Conservation (phyloP, 2,329 filamentous ascomycete genomes). For the Rosellinia necatrix region DNA sequence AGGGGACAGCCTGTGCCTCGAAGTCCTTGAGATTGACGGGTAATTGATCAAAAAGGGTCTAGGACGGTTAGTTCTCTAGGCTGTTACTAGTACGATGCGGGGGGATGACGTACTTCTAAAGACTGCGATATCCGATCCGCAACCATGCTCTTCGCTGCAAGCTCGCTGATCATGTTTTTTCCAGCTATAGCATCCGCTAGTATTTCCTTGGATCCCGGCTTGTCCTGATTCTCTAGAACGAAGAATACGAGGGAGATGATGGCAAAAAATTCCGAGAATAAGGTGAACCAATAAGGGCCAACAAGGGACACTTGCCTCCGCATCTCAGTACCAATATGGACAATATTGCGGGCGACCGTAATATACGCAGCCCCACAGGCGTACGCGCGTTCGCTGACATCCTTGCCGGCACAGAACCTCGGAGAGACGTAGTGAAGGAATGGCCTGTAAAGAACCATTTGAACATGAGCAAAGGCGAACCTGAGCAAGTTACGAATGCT, state of each 20-base stretch:
- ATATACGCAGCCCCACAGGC: constrained; percentile 69
- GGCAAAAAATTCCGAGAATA: constrained; percentile 83
- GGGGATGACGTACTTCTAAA: constrained; percentile 65
- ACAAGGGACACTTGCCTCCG: constrained; percentile 74
- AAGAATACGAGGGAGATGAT: constrained; percentile 81
- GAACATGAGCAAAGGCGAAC: constrained; percentile 81
- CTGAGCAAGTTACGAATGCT: constrained; percentile 75
- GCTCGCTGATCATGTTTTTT: constrained; percentile 76
- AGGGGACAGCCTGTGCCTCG: constrained; percentile 46
- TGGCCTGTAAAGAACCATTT: constrained; percentile 80
- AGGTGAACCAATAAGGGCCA: constrained; percentile 84
- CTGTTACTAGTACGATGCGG: constrained; percentile 6
- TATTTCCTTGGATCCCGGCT: constrained; percentile 75
- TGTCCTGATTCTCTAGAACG: constrained; percentile 78
- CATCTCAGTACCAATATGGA: constrained; percentile 80
- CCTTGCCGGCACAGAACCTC: constrained; percentile 57
- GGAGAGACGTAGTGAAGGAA: constrained; percentile 84
- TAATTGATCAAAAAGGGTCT: constrained; percentile 84
- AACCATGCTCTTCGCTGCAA: constrained; percentile 84
- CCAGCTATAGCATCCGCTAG: constrained; percentile 84
- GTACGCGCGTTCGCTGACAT: constrained; percentile 77
- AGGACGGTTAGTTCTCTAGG: constrained; percentile 29
- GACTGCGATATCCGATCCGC: constrained; percentile 83
- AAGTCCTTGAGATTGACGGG: constrained; percentile 70
- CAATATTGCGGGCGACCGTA: constrained; percentile 71